phyloP scores from a whole-genome alignment of 1,139 yeast genomes.

The Taphrina betulina region DNA sequence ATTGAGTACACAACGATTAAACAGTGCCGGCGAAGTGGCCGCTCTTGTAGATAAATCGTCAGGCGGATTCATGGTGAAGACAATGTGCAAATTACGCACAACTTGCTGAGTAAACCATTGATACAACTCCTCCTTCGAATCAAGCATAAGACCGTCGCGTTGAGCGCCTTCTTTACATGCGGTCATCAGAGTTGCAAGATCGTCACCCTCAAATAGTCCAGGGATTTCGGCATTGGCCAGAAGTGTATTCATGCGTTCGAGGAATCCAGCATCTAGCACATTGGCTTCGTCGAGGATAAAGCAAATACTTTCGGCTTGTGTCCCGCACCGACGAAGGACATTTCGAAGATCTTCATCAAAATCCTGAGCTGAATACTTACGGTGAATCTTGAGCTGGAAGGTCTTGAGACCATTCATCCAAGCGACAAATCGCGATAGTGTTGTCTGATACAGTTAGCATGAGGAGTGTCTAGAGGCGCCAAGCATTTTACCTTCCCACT shows the following conservation, averaged over 20 bases:
- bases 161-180: constrained; percentile 61
- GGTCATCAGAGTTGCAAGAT: constrained; percentile 55
- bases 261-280: constrained; percentile 70
- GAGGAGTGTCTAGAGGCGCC: too few species aligned
- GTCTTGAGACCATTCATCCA: constrained; percentile 83
- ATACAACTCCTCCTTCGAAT: constrained; percentile 69
- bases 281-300: constrained; percentile 79
- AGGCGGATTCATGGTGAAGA: constrained; percentile 70
- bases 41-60: constrained; percentile 49
- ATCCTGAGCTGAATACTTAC: constrained; percentile 57
- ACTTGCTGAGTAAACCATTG: constrained; percentile 72
- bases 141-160: constrained; percentile 62
- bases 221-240: constrained; percentile 92
- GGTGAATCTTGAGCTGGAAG: constrained; percentile 58
- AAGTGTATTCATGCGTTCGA: constrained; percentile 88
- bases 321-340: constrained; percentile 54
- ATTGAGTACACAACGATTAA: constrained; percentile 83
- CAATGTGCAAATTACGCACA: constrained; percentile 72
- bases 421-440: constrained; percentile 75
- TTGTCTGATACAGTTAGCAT: too few species aligned
- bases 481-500: constrained; percentile 60
- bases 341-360: constrained; percentile 66
- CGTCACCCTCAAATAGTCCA: constrained; percentile 82
- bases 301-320: constrained; percentile 64
- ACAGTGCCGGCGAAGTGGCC: constrained; percentile 82